These are phyloP conservation scores for Euryodendron excelsum DNA, from an alignment of 148 eudicot genomes.

Conservation along the genomic window DNA sequence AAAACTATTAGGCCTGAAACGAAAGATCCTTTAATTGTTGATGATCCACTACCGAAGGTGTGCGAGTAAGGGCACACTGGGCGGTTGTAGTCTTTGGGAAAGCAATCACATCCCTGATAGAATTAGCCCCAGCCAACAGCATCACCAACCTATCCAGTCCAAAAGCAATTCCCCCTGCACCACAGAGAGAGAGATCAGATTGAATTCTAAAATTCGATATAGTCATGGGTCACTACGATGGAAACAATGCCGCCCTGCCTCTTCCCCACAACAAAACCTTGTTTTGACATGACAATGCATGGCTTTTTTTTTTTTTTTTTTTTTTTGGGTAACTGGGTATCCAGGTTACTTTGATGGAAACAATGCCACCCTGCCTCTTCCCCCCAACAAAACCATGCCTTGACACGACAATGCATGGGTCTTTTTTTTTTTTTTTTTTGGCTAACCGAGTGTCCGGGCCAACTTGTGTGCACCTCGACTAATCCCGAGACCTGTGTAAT, in stretches of 20 bases:
- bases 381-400: background rate
- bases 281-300: no score
- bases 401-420: no score
- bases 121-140: slow-evolving; percentile 78
- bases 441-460: no score
- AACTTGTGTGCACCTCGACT: no score
- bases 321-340: no score
- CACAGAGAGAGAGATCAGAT: background rate
- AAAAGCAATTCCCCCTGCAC: slow-evolving; percentile 91
- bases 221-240: background rate
- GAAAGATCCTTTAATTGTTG: slow-evolving; percentile 76
- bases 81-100: slow-evolving; percentile 91
- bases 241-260: background rate
- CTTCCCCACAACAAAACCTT: no score
- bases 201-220: no score
- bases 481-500: no score
- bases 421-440: no score
- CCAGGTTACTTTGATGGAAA: no score
- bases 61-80: slow-evolving; percentile 85
- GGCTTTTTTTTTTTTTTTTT: no score
- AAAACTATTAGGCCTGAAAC: slow-evolving; percentile 10
- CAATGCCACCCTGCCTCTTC: background rate
- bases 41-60: slow-evolving; percentile 87
- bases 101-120: slow-evolving; percentile 92
- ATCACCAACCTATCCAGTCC: slow-evolving; percentile 92